These are phyloP conservation scores for Hymenoscyphus albidus DNA, from an alignment of 2,329 filamentous ascomycete species.

Conservation along the genomic window DNA sequence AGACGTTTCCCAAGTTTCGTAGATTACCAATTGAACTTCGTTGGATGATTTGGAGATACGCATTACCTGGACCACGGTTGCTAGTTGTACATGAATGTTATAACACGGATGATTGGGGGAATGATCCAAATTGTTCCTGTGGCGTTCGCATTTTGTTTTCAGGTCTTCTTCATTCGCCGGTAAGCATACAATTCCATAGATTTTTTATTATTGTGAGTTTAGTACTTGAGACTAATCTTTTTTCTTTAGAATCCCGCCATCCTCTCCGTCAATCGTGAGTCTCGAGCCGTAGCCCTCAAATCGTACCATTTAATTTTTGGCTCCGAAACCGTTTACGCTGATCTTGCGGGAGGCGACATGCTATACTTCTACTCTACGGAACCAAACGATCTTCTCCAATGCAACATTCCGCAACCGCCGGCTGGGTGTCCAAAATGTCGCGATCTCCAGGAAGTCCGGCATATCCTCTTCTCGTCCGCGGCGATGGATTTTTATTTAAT, in stretches of 20 bases:
- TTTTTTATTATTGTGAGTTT: background rate
- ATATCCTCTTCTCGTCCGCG: background rate
- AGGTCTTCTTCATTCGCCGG: background rate
- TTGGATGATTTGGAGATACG: background rate
- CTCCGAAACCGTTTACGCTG: conserved; percentile 2
- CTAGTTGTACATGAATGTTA: background rate
- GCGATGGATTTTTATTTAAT: background rate
- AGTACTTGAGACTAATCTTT: background rate
- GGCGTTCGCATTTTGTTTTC: background rate
- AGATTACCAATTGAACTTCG: background rate
- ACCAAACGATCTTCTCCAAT: too few relatives aligned
- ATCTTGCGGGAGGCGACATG: conserved; percentile 1
- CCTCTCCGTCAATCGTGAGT: background rate
- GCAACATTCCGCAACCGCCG: background rate
- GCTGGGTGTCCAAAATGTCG: background rate
- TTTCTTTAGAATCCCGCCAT: conserved; percentile 1
- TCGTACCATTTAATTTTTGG: conserved; percentile 1
- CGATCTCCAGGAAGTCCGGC: background rate
- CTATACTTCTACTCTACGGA: background rate
- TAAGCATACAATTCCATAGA: background rate
- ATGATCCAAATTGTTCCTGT: background rate
- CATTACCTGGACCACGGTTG: background rate
- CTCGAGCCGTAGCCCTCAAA: background rate
- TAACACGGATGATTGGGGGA: background rate
- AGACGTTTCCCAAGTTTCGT: background rate